Evolutionary conservation across 2,329 filamentous ascomycete genomes (phyloP), one percentile per base, ranked within the genome.

Genomic region (Pseudocercospora macadamiae): DNA sequence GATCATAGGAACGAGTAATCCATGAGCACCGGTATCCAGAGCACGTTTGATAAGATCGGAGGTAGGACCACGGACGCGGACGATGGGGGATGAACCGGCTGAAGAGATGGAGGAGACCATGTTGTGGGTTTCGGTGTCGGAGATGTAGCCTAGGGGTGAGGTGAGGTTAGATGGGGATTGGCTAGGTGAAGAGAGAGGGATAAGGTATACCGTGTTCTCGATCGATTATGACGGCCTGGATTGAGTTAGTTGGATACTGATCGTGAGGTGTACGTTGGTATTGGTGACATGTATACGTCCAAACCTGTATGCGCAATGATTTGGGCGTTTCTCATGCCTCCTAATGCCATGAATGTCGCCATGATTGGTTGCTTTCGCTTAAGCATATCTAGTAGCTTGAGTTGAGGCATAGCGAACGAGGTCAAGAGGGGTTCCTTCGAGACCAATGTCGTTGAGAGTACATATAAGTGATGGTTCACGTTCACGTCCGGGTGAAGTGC

Each of bases 271-370:
- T n/a, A n/a, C n/a, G n/a, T n/a, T n/a, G n/a, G n/a, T n/a, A n/a
- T n/a, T n/a, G n/a, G n/a, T n/a, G n/a, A n/a, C n/a, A n/a, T n/a
- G n/a, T n/a, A 16, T 14, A 56, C 45, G 19, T 52, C 87, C 1
- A 87, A 79, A 1, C 86, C 87, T 2, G 81, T 82, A 55, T 84
- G 77, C 1, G 88, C 86, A 48, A 90, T 75, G 16, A 82, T 77
- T 57, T 83, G 80, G 30, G 80, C 80, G 59, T 73, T 69, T 37
- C 80, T 76, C 0, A 81, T 71, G 0, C 78, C 80, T 2, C 78
- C 77, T 8, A 82, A 71, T 25, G 75, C 79, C 67, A 82, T 70
- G 64, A 83, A 82, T 8, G 61, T 61, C 25, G 52, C 39, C 14
- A 64, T 37, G 23, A 48, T 36, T 4, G 25, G 32, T 12, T 34